phyloP scores from a whole-genome alignment of 352 stramenopile genomes.

The Peronospora destructor region DNA sequence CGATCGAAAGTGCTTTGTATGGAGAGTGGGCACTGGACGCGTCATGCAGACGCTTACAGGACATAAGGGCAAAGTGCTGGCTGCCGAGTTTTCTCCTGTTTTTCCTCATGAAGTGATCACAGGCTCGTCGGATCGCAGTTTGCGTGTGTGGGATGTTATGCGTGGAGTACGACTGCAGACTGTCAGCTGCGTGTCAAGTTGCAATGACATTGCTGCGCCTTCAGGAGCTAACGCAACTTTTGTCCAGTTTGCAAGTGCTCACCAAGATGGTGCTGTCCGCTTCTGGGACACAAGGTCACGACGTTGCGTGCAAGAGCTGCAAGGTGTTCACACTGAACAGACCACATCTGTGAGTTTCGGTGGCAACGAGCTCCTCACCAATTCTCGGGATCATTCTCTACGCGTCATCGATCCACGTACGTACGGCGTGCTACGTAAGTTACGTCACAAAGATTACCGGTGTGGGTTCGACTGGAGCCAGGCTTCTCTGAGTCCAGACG shows the following conservation, averaged over 20 bases:
- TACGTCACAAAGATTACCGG: slow-evolving; percentile 49
- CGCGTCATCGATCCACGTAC: slow-evolving; percentile 61
- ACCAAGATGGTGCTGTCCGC: slow-evolving; percentile 69
- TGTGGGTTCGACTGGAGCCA: slow-evolving; percentile 79
- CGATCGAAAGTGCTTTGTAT: slow-evolving; percentile 82
- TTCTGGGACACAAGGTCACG: slow-evolving; percentile 72
- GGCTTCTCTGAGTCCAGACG: slow-evolving; percentile 67
- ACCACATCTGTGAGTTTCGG: slow-evolving; percentile 71
- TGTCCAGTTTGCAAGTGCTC: slow-evolving; percentile 65
- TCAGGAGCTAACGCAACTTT: slow-evolving; percentile 27
- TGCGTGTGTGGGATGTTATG: slow-evolving; percentile 73
- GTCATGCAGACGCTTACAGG: slow-evolving; percentile 79
- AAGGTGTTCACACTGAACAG: slow-evolving; percentile 53
- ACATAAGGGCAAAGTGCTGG: slow-evolving; percentile 80
- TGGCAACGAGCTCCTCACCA: slow-evolving; percentile 52
- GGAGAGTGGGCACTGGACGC: slow-evolving; percentile 70
- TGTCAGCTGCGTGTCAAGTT: slow-evolving; percentile 72
- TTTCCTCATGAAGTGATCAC: slow-evolving; percentile 62
- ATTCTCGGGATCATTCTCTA: slow-evolving; percentile 69
- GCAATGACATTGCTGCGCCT: slow-evolving; percentile 66
- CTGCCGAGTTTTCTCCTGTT: slow-evolving; percentile 63
- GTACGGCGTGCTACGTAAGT: slow-evolving; percentile 39
- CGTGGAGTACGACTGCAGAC: slow-evolving; percentile 60
- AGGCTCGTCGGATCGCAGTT: slow-evolving; percentile 63
- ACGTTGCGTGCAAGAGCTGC: slow-evolving; percentile 46